phyloP scores from a whole-genome alignment of 2,329 filamentous ascomycete genomes.

The Mariannaea sp. region DNA sequence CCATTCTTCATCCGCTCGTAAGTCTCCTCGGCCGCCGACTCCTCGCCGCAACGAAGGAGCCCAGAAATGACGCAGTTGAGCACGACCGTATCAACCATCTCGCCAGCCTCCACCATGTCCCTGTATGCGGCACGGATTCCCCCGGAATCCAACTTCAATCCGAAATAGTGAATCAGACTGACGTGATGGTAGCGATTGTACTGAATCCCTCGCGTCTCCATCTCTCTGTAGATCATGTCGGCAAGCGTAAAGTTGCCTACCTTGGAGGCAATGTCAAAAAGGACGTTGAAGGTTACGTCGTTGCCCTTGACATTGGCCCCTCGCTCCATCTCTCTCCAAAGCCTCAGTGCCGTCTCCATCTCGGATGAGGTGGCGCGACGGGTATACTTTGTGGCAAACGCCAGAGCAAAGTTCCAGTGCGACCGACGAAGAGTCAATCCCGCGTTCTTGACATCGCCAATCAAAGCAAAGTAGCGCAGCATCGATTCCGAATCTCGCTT shows the following conservation, averaged over 20 bases:
- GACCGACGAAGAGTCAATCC: slow-evolving; percentile 67
- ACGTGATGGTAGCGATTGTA: slow-evolving; percentile 83
- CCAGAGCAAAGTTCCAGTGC: slow-evolving; percentile 86
- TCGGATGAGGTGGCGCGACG: slow-evolving; percentile 65
- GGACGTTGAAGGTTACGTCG: slow-evolving; percentile 87
- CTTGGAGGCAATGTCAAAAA: slow-evolving; percentile 88
- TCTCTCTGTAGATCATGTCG: slow-evolving; percentile 83
- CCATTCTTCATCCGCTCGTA: slow-evolving; percentile 82
- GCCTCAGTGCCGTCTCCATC: slow-evolving; percentile 64
- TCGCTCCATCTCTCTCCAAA: slow-evolving; percentile 92
- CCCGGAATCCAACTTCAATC: slow-evolving; percentile 72
- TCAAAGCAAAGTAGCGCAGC: slow-evolving; percentile 80
- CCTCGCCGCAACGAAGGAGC: slow-evolving; percentile 76
- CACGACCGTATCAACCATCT: slow-evolving; percentile 85
- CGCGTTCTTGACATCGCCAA: slow-evolving; percentile 81
- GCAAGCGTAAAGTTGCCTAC: slow-evolving; percentile 82
- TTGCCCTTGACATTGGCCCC: slow-evolving; percentile 67
- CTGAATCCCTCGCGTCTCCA: slow-evolving; percentile 68
- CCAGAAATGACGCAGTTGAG: slow-evolving; percentile 86
- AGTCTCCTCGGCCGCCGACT: slow-evolving; percentile 75
- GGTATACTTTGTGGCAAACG: slow-evolving; percentile 75
- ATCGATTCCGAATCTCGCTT: slow-evolving; percentile 65
- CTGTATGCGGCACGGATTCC: slow-evolving; percentile 78
- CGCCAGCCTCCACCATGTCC: slow-evolving; percentile 80
- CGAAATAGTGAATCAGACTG: slow-evolving; percentile 82